Evolutionary conservation across 345 rosid genomes (phyloP), one percentile per base, ranked within the genome.

Genomic region (Excoecaria cochinchinensis): DNA sequence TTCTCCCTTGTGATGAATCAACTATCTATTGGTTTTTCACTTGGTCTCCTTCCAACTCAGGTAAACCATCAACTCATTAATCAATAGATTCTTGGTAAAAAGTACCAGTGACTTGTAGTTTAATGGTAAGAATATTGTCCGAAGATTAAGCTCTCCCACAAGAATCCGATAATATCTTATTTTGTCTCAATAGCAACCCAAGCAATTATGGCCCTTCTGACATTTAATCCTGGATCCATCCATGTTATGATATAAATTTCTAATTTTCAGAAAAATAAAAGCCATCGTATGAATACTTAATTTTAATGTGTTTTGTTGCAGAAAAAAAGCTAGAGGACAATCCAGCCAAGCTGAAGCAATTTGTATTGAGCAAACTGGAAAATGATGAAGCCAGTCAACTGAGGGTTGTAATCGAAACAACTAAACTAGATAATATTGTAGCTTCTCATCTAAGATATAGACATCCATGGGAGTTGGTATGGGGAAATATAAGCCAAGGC

Each of bases 391-490:
- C 85, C 12, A 3, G 17, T 51, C 80, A 80, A 17, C 39, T 89
- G 9, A 84, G 71, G 61, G 47, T 3, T 25, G 69, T 88, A 0
- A 68, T 91, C 57, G 85, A 87, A 74, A 71, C 70, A 22, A 86
- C 90, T 1, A 77, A 81, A 15, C 77, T 81, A 10, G 88, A 82
- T 40, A 74, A 79, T 64, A 57, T 89, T 1, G 46, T 55, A 24
- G 24, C 60, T 66, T 74, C 87, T 19, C 85, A 70, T 13, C 72
- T 86, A 42, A 78, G 81, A 53, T 85, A 65, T 56, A 74, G 93
- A 69, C 79, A 75, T 10, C 93, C 96, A 5, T 87, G 91, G 97
- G 89, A 87, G 72, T 51, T 91, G 60, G 13, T 89, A 5, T 84
- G 87, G 87, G 74, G 87, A 81, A 84, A 84, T 71, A 86, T 88